Evolutionary conservation across 2,329 filamentous ascomycete species (phyloP).

Genomic region (Phaeosphaeria sp.): DNA sequence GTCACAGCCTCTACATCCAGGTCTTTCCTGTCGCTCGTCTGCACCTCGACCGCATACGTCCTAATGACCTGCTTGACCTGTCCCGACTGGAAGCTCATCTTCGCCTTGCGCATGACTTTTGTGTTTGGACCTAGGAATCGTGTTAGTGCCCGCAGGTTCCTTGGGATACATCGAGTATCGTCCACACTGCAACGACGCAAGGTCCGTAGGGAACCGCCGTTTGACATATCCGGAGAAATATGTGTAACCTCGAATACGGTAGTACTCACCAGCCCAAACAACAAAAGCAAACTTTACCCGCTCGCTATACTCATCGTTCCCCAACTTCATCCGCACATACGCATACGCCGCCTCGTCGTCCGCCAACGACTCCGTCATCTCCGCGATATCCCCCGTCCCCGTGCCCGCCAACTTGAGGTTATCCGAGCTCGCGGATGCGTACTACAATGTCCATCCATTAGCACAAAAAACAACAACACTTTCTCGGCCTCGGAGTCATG

Average conservation of each 20-base stretch:
- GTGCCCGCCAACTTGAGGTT: constrained; percentile 63
- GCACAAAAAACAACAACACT: no score
- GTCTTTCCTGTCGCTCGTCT: constrained; percentile 66
- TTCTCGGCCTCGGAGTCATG: no score
- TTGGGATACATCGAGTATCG: no score
- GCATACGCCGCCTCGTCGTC: constrained; percentile 69
- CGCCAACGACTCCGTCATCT: constrained; percentile 65
- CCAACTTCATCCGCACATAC: constrained; percentile 66
- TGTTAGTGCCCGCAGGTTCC: no score
- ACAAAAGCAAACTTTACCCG: constrained; percentile 73
- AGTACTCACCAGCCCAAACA: constrained; percentile 69
- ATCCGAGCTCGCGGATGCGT: constrained; percentile 58
- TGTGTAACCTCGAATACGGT: no score
- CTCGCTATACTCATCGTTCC: constrained; percentile 73
- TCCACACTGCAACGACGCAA: no score
- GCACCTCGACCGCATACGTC: constrained; percentile 71
- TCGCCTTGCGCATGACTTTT: constrained; percentile 73
- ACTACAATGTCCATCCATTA: constrained; percentile 15
- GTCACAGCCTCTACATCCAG: constrained; percentile 69
- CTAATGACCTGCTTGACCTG: constrained; percentile 68
- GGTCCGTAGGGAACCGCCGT: no score
- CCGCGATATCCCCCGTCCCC: constrained; percentile 66
- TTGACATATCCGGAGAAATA: no score
- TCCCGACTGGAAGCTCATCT: constrained; percentile 71
- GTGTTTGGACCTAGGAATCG: constrained; percentile 52